phyloP scores from a whole-genome alignment of 306 rosid species.

The Cicer chorassanicum region DNA sequence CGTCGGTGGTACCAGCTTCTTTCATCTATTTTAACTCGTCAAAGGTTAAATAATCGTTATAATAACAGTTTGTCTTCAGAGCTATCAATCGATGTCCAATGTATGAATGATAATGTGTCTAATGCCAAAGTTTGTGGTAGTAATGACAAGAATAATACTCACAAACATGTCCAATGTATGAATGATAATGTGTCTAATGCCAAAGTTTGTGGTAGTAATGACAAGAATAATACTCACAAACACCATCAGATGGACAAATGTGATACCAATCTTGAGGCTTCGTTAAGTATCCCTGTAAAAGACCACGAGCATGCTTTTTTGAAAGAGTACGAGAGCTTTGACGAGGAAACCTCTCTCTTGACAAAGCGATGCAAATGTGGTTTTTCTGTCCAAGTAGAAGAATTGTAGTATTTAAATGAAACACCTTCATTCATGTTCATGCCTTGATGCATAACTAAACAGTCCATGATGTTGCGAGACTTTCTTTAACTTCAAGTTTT shows the following conservation, averaged over 20 bases:
- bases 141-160: conserved; percentile 44
- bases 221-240: conserved; percentile 44
- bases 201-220: conserved; percentile 41
- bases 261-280: conserved; percentile 36
- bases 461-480: conserved; percentile 4
- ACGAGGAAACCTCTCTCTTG: conserved; percentile 59
- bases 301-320: conserved; percentile 80
- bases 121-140: conserved; percentile 44
- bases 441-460: not conserved
- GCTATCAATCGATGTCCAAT: conserved; percentile 36
- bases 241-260: conserved; percentile 32
- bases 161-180: conserved; percentile 15
- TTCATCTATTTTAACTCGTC: conserved; percentile 81
- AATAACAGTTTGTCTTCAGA: conserved; percentile 52
- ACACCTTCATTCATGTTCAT: not conserved
- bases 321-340: conserved; percentile 68
- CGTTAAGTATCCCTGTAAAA: conserved; percentile 41
- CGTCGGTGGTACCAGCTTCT: conserved; percentile 94
- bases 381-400: conserved; percentile 85
- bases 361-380: conserved; percentile 83
- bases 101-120: conserved; percentile 36
- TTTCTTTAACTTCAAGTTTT: not conserved
- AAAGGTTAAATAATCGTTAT: conserved; percentile 74
- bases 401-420: conserved; percentile 53
- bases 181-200: conserved; percentile 43